Conservation (phyloP, 345 rosid genomes). For the Citrus maxima region DNA sequence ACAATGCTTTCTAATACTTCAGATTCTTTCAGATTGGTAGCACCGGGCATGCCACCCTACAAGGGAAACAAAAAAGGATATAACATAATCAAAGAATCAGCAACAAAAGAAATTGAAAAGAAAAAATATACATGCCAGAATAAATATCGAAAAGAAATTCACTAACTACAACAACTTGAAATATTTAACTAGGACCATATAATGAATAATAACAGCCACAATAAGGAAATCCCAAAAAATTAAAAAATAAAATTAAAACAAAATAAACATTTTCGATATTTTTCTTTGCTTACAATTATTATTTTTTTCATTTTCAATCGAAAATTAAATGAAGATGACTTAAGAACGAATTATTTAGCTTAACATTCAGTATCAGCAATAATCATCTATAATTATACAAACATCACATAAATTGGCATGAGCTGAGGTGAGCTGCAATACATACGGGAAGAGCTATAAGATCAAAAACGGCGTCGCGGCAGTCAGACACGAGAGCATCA, state of each 20-base stretch:
- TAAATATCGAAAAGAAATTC: background rate
- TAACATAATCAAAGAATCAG: background rate
- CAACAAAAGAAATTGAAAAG: background rate
- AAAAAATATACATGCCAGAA: background rate
- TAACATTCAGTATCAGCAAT: background rate
- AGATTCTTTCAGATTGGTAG: slow-evolving; percentile 2
- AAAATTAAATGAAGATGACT: background rate
- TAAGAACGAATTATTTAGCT: too few relatives aligned
- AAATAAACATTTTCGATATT: too few relatives aligned
- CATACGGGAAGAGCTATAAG: slow-evolving; percentile 73
- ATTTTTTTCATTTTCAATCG: background rate
- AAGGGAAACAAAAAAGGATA: background rate
- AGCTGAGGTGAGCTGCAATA: background rate
- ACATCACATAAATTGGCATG: background rate
- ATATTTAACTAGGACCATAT: too few relatives aligned
- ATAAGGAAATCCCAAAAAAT: too few relatives aligned
- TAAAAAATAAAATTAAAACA: too few relatives aligned
- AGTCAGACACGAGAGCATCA: slow-evolving; percentile 59
- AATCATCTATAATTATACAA: background rate
- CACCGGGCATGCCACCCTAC: slow-evolving; percentile 94
- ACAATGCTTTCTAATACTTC: slow-evolving; percentile 24
- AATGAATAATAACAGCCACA: too few relatives aligned
- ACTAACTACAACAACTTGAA: background rate
- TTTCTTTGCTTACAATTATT: too few relatives aligned
- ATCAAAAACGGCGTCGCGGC: slow-evolving; percentile 52